These are phyloP conservation scores for Phaffia australis DNA, from an alignment of 768 basidiomycete genomes.

Conservation along the genomic window DNA sequence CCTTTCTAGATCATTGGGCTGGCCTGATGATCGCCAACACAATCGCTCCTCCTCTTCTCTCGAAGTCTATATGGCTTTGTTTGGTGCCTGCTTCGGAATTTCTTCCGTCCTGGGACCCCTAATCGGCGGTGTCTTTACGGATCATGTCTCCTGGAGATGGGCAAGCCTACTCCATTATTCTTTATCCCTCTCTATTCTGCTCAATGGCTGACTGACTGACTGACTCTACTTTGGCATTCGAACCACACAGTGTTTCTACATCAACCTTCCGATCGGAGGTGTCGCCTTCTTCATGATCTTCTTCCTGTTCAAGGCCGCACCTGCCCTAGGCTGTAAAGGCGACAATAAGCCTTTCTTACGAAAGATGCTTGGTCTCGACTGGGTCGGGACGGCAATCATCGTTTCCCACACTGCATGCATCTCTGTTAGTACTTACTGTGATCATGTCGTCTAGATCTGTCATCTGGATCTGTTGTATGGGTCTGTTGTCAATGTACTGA, in stretches of 20 bases:
- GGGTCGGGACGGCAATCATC: constrained; percentile 13
- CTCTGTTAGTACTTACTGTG: constrained; percentile 3
- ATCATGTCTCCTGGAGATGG: constrained; percentile 45
- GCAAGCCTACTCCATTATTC: constrained; percentile 40
- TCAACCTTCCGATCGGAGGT: constrained; percentile 24
- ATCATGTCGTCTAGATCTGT: neutral
- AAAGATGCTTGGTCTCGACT: constrained; percentile 23
- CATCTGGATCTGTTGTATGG: no score
- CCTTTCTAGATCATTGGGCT: neutral
- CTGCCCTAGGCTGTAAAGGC: constrained; percentile 5
- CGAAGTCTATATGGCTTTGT: constrained; percentile 33
- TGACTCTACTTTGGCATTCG: neutral
- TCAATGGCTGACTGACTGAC: no score
- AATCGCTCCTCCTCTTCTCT: constrained; percentile 28
- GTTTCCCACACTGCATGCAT: neutral
- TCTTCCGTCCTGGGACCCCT: constrained; percentile 46
- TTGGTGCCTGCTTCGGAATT: constrained; percentile 39
- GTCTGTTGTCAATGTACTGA: no score
- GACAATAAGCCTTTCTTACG: neutral
- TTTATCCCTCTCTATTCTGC: neutral
- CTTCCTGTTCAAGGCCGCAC: constrained; percentile 11
- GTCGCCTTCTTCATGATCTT: constrained; percentile 6
- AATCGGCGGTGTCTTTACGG: constrained; percentile 44
- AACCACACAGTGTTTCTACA: constrained; percentile 18
- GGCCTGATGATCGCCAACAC: constrained; percentile 21